Evolutionary conservation across 495 filamentous ascomycete genomes (phyloP).

Genomic region (Annulohypoxylon bovei): DNA sequence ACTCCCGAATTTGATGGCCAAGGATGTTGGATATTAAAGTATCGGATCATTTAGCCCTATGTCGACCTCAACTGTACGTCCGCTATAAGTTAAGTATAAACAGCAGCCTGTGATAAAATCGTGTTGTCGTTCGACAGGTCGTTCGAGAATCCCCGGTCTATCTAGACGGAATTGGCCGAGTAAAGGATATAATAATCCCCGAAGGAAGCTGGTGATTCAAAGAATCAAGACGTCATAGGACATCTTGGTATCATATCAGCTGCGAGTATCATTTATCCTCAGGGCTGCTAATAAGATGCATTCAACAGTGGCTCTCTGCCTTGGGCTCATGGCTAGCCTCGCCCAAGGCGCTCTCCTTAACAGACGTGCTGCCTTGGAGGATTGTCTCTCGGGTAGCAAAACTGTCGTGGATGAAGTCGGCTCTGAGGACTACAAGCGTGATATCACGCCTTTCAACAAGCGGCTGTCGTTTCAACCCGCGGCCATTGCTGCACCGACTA

Average conservation of each 20-base stretch:
- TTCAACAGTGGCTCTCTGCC: slow-evolving; percentile 32
- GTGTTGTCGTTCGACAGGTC: slow-evolving; percentile 34
- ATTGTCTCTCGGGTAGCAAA: slow-evolving; percentile 51
- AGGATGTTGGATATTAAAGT: slow-evolving; percentile 36
- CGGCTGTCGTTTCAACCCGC: slow-evolving; percentile 51
- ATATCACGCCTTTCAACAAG: slow-evolving; percentile 54
- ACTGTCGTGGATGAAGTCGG: slow-evolving; percentile 47
- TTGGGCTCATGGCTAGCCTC: slow-evolving; percentile 41
- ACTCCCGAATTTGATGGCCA: slow-evolving; percentile 32
- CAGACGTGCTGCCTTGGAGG: slow-evolving; percentile 50
- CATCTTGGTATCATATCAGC: slow-evolving; percentile 4
- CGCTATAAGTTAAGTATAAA: slow-evolving; percentile 37
- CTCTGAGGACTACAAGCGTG: slow-evolving; percentile 52
- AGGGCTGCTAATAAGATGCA: slow-evolving; percentile 34
- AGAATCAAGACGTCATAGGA: slow-evolving; percentile 5
- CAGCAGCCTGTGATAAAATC: slow-evolving; percentile 18
- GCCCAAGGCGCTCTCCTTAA: slow-evolving; percentile 34
- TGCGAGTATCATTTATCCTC: background rate
- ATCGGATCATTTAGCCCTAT: slow-evolving; percentile 38
- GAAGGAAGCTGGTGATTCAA: background rate
- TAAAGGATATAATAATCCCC: slow-evolving; percentile 38
- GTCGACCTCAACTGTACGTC: slow-evolving; percentile 20
- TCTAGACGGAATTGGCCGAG: slow-evolving; percentile 36
- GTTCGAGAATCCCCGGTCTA: slow-evolving; percentile 28
- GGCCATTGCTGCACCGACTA: slow-evolving; percentile 55